Evolutionary conservation across 306 rosid genomes (phyloP).

Genomic region (Mimosa bimucronata): DNA sequence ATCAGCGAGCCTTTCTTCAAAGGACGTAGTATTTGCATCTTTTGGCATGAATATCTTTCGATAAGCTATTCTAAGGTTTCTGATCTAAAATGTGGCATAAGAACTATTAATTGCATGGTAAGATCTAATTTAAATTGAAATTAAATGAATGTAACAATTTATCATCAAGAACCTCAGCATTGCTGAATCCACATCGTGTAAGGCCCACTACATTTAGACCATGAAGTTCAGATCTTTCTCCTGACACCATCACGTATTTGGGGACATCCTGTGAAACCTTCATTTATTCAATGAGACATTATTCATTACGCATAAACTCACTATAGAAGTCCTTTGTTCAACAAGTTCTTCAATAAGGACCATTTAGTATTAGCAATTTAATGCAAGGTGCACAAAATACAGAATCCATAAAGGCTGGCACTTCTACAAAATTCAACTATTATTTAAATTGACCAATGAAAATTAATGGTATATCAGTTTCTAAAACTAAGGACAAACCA

Average conservation of each 20-base stretch:
- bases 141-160: conserved; percentile 27
- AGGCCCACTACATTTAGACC: conserved; percentile 91
- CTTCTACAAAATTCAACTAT: background rate
- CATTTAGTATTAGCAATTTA: background rate
- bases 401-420: conserved; percentile 20
- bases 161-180: conserved; percentile 57
- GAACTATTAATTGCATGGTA: conserved; percentile 25
- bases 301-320: conserved; percentile 26
- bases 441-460: conserved; percentile 12
- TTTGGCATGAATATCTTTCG: conserved; percentile 75
- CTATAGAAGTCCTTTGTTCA: conserved; percentile 35
- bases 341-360: conserved; percentile 27
- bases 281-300: conserved; percentile 41
- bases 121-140: conserved; percentile 26
- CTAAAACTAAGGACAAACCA: conserved; percentile 18
- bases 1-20: conserved; percentile 76
- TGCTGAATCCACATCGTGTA: conserved; percentile 69
- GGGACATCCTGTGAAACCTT: conserved; percentile 93
- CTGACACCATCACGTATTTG: conserved; percentile 81
- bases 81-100: conserved; percentile 58
- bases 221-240: conserved; percentile 86
- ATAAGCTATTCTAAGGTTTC: conserved; percentile 72
- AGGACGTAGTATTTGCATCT: conserved; percentile 52
- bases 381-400: conserved; percentile 20
- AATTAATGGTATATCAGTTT: conserved; percentile 1